These are phyloP conservation scores for Neurospora sp. DNA, from an alignment of 495 filamentous ascomycete species.

Conservation along the genomic window DNA sequence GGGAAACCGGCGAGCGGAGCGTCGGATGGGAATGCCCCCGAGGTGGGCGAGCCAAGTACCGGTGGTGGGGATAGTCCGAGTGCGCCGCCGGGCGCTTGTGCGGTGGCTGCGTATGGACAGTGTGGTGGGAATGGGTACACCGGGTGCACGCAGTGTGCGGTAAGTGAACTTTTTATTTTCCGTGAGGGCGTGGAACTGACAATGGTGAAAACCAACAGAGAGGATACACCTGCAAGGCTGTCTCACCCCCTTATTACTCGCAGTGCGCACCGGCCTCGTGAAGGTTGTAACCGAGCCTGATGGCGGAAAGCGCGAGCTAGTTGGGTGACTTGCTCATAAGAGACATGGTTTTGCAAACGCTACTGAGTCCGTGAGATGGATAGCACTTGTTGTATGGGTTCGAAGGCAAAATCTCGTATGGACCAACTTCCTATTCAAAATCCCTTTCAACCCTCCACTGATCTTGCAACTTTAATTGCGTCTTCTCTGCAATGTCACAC, in stretches of 20 bases:
- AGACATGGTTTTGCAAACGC: not conserved
- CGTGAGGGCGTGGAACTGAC: not conserved
- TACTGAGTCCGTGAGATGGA: not conserved
- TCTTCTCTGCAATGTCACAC: slow-evolving; percentile 35
- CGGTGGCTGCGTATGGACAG: slow-evolving; percentile 28
- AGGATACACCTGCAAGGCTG: slow-evolving; percentile 19
- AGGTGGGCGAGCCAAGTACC: not conserved
- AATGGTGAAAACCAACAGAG: slow-evolving; percentile 1
- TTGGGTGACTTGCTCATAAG: not conserved
- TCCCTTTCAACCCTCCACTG: slow-evolving; percentile 42
- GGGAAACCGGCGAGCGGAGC: slow-evolving; percentile 1
- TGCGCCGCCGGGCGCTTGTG: slow-evolving; percentile 13
- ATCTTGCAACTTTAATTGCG: slow-evolving; percentile 34
- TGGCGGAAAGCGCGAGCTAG: not conserved
- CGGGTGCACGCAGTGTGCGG: slow-evolving; percentile 29
- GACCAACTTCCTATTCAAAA: slow-evolving; percentile 2
- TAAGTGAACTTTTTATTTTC: slow-evolving; percentile 12
- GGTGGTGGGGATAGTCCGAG: slow-evolving; percentile 1
- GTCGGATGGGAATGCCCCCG: slow-evolving; percentile 2
- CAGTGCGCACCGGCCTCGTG: slow-evolving; percentile 21
- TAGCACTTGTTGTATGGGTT: not conserved
- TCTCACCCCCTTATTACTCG: slow-evolving; percentile 27
- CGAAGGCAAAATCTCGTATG: not conserved
- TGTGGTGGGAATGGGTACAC: slow-evolving; percentile 34
- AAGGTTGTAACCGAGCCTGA: not conserved